phyloP scores from a whole-genome alignment of 2,329 filamentous ascomycete genomes.

The Xylariales sp. region DNA sequence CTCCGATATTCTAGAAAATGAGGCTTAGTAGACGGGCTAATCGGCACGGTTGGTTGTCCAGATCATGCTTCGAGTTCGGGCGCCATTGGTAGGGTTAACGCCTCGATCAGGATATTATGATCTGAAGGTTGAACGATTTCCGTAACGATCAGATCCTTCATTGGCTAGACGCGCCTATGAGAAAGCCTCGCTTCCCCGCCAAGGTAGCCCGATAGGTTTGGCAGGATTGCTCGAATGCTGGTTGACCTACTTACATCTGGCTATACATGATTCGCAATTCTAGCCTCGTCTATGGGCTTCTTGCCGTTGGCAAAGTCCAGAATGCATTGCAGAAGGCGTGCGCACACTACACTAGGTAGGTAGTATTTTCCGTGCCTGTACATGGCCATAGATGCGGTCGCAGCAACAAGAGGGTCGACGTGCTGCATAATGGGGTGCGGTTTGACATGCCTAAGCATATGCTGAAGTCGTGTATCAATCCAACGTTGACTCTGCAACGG shows the following conservation, averaged over 20 bases:
- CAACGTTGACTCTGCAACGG: constrained; percentile 16
- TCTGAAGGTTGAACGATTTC: constrained; percentile 23
- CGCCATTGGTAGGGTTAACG: constrained; percentile 12
- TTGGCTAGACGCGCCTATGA: constrained; percentile 19
- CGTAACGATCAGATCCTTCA: constrained; percentile 17
- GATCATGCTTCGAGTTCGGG: constrained; percentile 4
- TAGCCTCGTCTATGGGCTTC: constrained; percentile 1
- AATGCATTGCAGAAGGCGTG: constrained; percentile 22
- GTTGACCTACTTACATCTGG: constrained; percentile 26
- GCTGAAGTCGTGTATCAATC: constrained; percentile 26
- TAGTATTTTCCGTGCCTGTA: constrained; percentile 13
- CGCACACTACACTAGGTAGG: not conserved
- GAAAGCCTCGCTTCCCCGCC: not conserved
- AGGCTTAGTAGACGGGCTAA: constrained; percentile 7
- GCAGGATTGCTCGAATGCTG: constrained; percentile 26
- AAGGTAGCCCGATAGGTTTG: constrained; percentile 20
- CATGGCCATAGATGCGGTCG: constrained; percentile 23
- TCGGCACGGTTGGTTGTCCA: constrained; percentile 3
- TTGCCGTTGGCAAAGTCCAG: constrained; percentile 12
- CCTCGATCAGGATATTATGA: constrained; percentile 15
- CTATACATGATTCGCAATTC: constrained; percentile 29
- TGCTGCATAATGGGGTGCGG: constrained; percentile 26
- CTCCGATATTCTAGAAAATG: constrained; percentile 26
- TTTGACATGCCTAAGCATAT: constrained; percentile 29
- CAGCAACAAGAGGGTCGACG: constrained; percentile 21